Conservation (phyloP, 2,329 filamentous ascomycete genomes). For the Talaromyces verruculosus region DNA sequence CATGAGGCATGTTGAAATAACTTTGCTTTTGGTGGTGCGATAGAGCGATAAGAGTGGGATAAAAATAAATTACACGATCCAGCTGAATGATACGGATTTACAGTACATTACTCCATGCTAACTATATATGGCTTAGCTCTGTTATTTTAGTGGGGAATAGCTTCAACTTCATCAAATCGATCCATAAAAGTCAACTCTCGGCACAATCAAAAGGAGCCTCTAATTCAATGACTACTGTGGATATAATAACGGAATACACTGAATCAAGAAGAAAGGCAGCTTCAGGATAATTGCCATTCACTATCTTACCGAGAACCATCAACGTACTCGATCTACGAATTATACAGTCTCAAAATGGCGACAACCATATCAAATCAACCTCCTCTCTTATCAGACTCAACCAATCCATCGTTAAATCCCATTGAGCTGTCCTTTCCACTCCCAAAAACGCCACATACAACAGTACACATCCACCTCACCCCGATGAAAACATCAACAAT, state of each 20-base stretch:
- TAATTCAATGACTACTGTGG: not conserved
- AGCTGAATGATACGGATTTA: not conserved
- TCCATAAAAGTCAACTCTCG: not conserved
- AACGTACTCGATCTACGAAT: not conserved
- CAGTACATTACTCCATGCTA: not conserved
- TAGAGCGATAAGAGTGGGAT: constrained; percentile 9
- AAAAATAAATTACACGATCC: constrained; percentile 2
- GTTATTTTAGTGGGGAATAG: not conserved
- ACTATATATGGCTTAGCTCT: not conserved
- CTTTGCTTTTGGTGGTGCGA: not conserved
- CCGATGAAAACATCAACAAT: constrained; percentile 54
- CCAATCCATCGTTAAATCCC: constrained; percentile 40
- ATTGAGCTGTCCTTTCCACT: constrained; percentile 59
- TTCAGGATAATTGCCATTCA: not conserved
- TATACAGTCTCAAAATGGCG: constrained; percentile 21
- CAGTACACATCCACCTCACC: constrained; percentile 60
- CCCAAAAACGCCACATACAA: constrained; percentile 57
- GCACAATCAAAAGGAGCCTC: not conserved
- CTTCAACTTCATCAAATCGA: not conserved
- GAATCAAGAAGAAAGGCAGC: not conserved
- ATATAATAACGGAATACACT: not conserved
- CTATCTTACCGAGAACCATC: not conserved
- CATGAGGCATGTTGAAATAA: not conserved
- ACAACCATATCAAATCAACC: constrained; percentile 16
- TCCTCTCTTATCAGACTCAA: constrained; percentile 25